Base-by-base conservation (phyloP, 352 stramenopile species). In the Albugo laibachii region DNA sequence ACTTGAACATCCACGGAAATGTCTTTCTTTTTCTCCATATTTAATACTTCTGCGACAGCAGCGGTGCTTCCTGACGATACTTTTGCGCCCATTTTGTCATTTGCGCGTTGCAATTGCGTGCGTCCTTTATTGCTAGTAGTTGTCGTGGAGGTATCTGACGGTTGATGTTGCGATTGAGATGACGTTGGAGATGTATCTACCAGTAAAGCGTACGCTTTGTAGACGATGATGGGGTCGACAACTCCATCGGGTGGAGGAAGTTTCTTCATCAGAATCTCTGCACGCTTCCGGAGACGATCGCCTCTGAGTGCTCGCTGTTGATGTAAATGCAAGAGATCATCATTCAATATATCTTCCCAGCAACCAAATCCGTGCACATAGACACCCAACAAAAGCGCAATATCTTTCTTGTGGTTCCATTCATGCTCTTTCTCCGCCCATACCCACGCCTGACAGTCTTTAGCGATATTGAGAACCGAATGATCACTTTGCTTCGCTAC, bases 281-380 rank as follows among this genome's bases (percentile, higher is more conserved):
- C 75, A 3, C 78, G 75, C 53, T 84, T 87, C 55, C 87, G 87
- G 37, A 91, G 49, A 11, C 75, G 66, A 37, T 85, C 77, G n/a
- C 78, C 75, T 41, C 86, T 91, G 0, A 91, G 41, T 15, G 71
- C 78, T 21, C 78, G 69, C 56, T 91, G 78, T n/a, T 70, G 59
- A 36, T 85, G 72, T 36, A 91, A 78, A 45, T 73, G 59, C 20
- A 91, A 64, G 40, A 80, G 60, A 15, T 83, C 72, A 50, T 91
- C 78, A 45, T 83, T 82, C 20, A 91, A 36, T 37, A 91, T 86
- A 41, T 88, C 75, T 63, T 91, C 78, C 78, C 78, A 91, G 5
- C 63, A 68, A 45, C 78, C 73, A 61, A 91, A 88, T 15, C 78
- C 78, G 48, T 91, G 78, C 6, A 91, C 61, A 54, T 87, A 84